Evolutionary conservation across 257 asterid species (phyloP), one percentile per base, ranked within the genome.

Genomic region (Pogostemon cablin): DNA sequence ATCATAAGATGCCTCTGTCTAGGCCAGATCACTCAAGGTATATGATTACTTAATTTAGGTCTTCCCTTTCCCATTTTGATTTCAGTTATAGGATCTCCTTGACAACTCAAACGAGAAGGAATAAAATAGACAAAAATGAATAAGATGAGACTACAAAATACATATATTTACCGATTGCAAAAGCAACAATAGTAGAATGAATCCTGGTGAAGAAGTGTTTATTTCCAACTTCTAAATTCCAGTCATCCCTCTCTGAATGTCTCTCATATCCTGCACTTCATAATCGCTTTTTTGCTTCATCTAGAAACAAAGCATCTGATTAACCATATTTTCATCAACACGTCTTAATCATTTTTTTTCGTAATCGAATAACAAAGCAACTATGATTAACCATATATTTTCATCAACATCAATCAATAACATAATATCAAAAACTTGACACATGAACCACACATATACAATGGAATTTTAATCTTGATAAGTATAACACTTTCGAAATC

Each of bases 151-250:
- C 34, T 35, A 38, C 12, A 49, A 52, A 43, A 54, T 32, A 39
- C 96, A 37, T 86, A 90, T 86, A 90, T 82, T 88, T 74, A 68
- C 98, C 98, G 63, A 92, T 70, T 60, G 97, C 98, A 81, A 93
- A 93, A 72, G 97, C 98, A 78, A 90, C 95, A 78, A 93, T 85
- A 2, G 97, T 93, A 3, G 97, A 93, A 82, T 93, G 71, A 68
- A 89, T 95, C 81, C 99, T 84, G 70, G 99, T 89, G 89, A 91
- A 91, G 83, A 84, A 91, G 80, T 87, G 91, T 73, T 91, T 91
- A 76, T 85, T 86, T 37, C 98, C 99, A 83, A 95, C 91, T 75
- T 84, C 86, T 65, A 91, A 72, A 81, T 81, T 75, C 99, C 98
- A 95, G 49, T 86, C 97, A 68, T 88, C 92, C 85, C 84, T 89